phyloP scores from a whole-genome alignment of 2,329 filamentous ascomycete species.

The Chlorencoelia australis region DNA sequence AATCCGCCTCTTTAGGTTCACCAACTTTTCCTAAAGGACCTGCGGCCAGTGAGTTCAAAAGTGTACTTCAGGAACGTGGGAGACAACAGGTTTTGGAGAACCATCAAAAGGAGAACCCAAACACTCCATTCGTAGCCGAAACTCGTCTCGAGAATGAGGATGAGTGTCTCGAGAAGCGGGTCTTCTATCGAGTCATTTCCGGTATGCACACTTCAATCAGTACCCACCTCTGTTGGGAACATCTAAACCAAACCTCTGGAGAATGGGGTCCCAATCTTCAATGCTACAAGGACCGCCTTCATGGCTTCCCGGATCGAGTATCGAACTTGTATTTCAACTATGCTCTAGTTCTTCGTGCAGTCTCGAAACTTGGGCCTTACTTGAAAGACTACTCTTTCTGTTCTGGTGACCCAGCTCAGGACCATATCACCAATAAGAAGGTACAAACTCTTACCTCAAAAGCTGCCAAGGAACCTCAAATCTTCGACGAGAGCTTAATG shows the following conservation, averaged over 20 bases:
- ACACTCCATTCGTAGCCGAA: constrained; percentile 49
- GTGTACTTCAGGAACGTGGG: constrained; percentile 48
- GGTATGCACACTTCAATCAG: constrained; percentile 99
- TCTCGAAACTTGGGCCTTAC: constrained; percentile 80
- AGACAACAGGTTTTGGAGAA: constrained; percentile 53
- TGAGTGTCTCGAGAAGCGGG: constrained; percentile 95
- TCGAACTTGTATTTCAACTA: constrained; percentile 99
- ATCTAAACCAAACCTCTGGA: constrained; percentile 88
- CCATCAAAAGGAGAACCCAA: constrained; percentile 41
- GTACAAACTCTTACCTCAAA: constrained; percentile 65
- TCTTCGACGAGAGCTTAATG: constrained; percentile 94
- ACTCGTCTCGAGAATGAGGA: constrained; percentile 70
- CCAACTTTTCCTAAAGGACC: constrained; percentile 21
- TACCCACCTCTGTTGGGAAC: constrained; percentile 91
- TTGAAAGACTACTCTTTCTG: constrained; percentile 82
- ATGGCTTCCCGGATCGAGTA: constrained; percentile 77
- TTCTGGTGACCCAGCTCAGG: constrained; percentile 71
- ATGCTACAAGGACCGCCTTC: constrained; percentile 82
- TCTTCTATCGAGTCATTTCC: constrained; percentile 90
- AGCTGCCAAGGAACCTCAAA: constrained; percentile 61
- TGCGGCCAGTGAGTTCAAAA: constrained; percentile 52
- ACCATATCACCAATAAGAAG: constrained; percentile 69
- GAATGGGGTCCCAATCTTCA: constrained; percentile 83
- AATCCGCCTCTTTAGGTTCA: constrained; percentile 45
- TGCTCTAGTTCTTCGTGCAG: constrained; percentile 81